These are phyloP conservation scores for Schizophyllum commune DNA, from an alignment of 1,284 basidiomycete genomes.

Conservation along the genomic window DNA sequence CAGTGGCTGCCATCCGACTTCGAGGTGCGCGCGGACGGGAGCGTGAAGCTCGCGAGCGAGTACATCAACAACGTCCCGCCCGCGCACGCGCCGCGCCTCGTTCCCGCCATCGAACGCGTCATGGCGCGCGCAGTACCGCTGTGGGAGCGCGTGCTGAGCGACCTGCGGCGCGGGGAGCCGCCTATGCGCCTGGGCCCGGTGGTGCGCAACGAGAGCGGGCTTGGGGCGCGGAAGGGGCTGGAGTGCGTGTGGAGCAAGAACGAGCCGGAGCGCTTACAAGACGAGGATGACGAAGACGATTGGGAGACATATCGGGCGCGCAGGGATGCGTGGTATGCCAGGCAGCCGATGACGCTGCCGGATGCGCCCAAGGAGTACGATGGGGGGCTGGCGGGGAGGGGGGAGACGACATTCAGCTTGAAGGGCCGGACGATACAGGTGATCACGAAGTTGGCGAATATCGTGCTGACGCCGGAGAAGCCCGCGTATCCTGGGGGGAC, in stretches of 20 bases:
- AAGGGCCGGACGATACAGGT: constrained; percentile 28
- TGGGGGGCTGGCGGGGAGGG: constrained; percentile 2
- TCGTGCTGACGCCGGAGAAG: constrained; percentile 37
- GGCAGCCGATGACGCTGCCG: constrained; percentile 2
- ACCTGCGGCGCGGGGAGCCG: constrained; percentile 3
- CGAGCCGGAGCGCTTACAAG: not conserved
- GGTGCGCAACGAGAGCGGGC: not conserved
- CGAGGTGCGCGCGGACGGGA: constrained; percentile 13
- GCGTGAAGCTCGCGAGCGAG: constrained; percentile 6
- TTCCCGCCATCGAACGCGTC: constrained; percentile 11
- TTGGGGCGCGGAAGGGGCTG: not conserved
- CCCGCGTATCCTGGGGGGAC: constrained; percentile 27
- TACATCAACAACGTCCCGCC: constrained; percentile 28
- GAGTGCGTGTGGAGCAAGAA: constrained; percentile 3
- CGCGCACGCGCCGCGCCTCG: constrained; percentile 3
- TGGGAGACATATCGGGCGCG: no score
- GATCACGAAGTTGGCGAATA: constrained; percentile 45
- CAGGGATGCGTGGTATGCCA: not conserved
- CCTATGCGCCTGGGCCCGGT: constrained; percentile 1
- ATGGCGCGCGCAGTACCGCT: constrained; percentile 9
- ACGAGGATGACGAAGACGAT: not conserved
- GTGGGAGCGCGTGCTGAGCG: constrained; percentile 12
- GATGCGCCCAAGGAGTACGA: constrained; percentile 8
- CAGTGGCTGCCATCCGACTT: constrained; percentile 30
- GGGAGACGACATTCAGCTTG: not conserved